phyloP scores from a whole-genome alignment of 208 protist genomes.

The Balamuthia mandrillaris region DNA sequence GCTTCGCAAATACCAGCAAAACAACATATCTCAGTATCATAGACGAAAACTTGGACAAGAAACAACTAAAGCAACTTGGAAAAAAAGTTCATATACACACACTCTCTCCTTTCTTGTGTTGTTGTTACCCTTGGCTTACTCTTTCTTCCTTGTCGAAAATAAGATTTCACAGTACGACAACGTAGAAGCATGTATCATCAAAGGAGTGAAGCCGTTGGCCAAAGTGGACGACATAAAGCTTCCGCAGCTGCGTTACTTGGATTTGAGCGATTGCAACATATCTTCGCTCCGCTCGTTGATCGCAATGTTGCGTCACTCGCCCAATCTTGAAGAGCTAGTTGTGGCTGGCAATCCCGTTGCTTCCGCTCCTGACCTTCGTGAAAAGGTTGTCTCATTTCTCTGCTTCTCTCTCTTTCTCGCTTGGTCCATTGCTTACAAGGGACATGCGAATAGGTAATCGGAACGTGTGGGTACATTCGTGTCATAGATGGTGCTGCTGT shows the following conservation, averaged over 20 bases:
- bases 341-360: neutral
- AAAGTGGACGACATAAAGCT: neutral
- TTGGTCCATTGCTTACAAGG: too few species aligned
- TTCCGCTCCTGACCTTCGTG: neutral
- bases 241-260: neutral
- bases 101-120: too few species aligned
- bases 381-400: neutral
- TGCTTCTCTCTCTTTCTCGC: too few species aligned
- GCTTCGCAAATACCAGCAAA: neutral
- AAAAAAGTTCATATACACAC: neutral
- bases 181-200: neutral
- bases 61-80: neutral
- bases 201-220: neutral
- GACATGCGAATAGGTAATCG: too few species aligned
- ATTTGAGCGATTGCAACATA: neutral
- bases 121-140: neutral
- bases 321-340: neutral
- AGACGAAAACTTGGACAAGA: neutral
- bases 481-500: neutral
- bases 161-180: neutral
- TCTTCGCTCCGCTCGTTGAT: neutral
- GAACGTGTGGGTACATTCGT: too few species aligned
- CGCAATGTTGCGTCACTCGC: neutral
- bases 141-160: neutral
- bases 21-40: neutral